Evolutionary conservation across 2,329 filamentous ascomycete species (phyloP), one percentile per base, ranked within the genome.

Genomic region (Ophiognomonia clavigignenti-juglandacearum): DNA sequence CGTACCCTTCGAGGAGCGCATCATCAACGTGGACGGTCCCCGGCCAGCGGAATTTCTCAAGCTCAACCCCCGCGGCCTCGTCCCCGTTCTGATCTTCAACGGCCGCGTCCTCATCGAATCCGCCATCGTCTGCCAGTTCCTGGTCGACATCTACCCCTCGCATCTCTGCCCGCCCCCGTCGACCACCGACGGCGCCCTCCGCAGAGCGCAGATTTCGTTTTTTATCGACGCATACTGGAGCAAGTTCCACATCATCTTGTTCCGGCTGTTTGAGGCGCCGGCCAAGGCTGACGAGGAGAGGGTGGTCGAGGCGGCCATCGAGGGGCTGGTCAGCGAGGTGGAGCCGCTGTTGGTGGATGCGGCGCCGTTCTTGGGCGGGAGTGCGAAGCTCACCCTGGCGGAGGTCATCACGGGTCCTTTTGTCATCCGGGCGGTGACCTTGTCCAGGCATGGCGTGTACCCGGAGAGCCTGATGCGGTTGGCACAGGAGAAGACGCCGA

Each of bases 11-110:
- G 80, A 85, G 45, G 80, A 86, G 53, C 79, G 85, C 48, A 75
- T 79, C 46, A 85, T 91, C 54, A 83, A 90, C 60, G 71, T 91
- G 38, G 64, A 67, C 51, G 74, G 66, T 13, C 86, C 86, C 0
- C 78, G 86, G 5, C 78, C 84, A 23, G 70, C 75, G 39, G 86
- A 82, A 70, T 91, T 89, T 59, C 74, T 90, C 6, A 70, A 82
- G 35, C 68, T 91, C 58, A 89, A 90, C 65, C 85, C 85, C 54
- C 80, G 85, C 47, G 86, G 86, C 16, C 77, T 88, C 4, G 85
- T 91, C 7, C 86, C 86, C 1, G 68, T 78, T 0, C 66, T 91
- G 46, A 73, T 77, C n/a, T 85, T 85, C 67, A 72, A 79, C 47
- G 72, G 70, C 48, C 72, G 83, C 49, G 82, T 85, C 57, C 70